These are phyloP conservation scores for Aspergillus conjunctus DNA, from an alignment of 495 filamentous ascomycete genomes.

Conservation along the genomic window DNA sequence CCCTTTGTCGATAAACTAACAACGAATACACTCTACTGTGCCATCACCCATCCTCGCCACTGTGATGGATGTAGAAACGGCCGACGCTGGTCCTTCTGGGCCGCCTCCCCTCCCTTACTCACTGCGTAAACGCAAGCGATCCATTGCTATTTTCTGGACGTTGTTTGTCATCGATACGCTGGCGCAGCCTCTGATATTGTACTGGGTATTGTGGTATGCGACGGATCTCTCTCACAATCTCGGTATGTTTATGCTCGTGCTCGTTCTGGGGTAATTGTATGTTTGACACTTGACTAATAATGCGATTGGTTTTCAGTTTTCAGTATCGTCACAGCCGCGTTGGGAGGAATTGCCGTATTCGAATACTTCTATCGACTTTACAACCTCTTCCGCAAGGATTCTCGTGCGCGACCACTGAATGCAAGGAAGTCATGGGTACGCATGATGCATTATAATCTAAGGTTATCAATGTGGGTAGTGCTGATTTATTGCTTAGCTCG, in stretches of 20 bases:
- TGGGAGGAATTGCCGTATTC: constrained; percentile 62
- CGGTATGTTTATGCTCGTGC: constrained; percentile 37
- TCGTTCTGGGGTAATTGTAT: too few relatives aligned
- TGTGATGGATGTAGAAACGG: constrained; percentile 42
- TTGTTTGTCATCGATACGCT: constrained; percentile 57
- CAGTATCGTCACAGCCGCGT: constrained; percentile 56
- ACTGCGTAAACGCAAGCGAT: constrained; percentile 53
- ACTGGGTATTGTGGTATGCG: constrained; percentile 59
- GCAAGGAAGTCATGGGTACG: constrained; percentile 52
- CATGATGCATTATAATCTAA: neutral
- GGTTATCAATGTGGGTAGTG: constrained; percentile 10
- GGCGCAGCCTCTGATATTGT: constrained; percentile 57
- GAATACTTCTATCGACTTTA: constrained; percentile 56
- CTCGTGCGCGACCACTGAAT: constrained; percentile 55
- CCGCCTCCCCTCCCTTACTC: constrained; percentile 61
- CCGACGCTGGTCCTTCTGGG: constrained; percentile 25
- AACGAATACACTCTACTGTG: constrained; percentile 1
- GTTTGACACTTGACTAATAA: neutral
- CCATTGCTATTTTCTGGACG: constrained; percentile 60
- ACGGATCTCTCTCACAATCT: constrained; percentile 57
- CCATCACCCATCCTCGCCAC: constrained; percentile 4
- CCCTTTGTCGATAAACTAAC: constrained; percentile 11
- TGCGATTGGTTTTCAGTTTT: constrained; percentile 44
- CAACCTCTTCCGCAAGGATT: constrained; percentile 49
- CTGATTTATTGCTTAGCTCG: constrained; percentile 42